Percentiles rank a stretch among this genome's conserved stretches.
Evolutionary conservation across 108 stramenopile species (phyloP).

Genomic region (Hondaea fermentalgiana): DNA sequence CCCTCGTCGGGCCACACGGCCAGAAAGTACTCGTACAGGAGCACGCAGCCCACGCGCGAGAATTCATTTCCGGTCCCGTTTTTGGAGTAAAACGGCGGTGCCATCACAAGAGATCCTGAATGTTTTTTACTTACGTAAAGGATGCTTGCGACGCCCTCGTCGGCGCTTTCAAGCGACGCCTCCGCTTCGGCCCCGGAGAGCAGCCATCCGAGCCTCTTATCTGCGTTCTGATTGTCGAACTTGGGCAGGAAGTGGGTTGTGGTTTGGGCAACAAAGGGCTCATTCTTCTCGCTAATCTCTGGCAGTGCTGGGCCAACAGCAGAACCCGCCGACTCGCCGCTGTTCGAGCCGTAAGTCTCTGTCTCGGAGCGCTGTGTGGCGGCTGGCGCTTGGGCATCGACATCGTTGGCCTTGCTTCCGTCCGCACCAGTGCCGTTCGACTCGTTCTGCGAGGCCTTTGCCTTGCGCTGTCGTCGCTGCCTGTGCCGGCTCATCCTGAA

Average conservation of each 20-base stretch:
- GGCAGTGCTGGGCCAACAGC: background rate
- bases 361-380: no score
- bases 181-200: background rate
- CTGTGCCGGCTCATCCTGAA: no score
- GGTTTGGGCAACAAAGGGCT: background rate
- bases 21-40: background rate
- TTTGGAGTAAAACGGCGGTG: slow-evolving; percentile 13
- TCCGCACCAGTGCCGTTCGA: no score
- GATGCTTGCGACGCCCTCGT: background rate
- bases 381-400: no score
- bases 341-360: no score
- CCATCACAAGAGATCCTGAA: slow-evolving; percentile 9
- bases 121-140: slow-evolving; percentile 4
- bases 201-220: background rate
- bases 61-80: background rate
- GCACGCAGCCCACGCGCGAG: slow-evolving; percentile 2
- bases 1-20: background rate
- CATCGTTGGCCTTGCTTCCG: no score
- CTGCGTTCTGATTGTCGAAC: slow-evolving; percentile 3
- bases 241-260: slow-evolving; percentile 16
- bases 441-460: no score
- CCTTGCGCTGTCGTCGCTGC: no score
- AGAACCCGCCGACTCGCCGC: background rate
- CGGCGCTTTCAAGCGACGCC: background rate
- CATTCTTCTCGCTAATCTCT: background rate